Percentiles rank a stretch among this genome's conserved stretches.
Evolutionary conservation across 352 stramenopile species (phyloP).

Genomic region (Pythium guiyangense): DNA sequence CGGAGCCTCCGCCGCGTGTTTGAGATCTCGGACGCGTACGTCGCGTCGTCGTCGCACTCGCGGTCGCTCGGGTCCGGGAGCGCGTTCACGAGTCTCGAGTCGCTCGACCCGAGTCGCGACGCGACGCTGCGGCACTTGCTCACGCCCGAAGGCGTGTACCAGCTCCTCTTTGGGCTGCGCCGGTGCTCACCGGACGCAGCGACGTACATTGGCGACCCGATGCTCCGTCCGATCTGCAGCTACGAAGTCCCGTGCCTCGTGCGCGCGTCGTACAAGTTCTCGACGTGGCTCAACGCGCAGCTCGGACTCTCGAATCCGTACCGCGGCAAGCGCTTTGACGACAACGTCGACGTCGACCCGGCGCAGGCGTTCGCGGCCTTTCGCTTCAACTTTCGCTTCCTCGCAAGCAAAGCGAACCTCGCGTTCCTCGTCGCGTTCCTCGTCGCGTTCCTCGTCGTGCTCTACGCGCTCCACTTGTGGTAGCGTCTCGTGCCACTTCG

Average conservation of each 20-base stretch:
- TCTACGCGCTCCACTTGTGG: constrained; percentile 73
- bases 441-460: constrained; percentile 38
- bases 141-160: constrained; percentile 47
- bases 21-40: constrained; percentile 84
- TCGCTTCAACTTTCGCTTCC: constrained; percentile 85
- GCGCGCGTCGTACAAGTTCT: constrained; percentile 71
- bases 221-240: constrained; percentile 81
- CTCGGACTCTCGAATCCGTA: constrained; percentile 70
- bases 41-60: constrained; percentile 67
- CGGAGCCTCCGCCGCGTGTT: constrained; percentile 70
- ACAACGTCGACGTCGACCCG: constrained; percentile 69
- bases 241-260: constrained; percentile 78
- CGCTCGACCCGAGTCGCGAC: constrained; percentile 60
- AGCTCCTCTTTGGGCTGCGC: constrained; percentile 65
- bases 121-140: constrained; percentile 53
- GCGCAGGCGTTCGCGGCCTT: constrained; percentile 29
- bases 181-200: constrained; percentile 64
- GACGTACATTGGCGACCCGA: constrained; percentile 76
- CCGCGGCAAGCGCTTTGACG: constrained; percentile 57
- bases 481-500: constrained; percentile 16
- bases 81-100: constrained; percentile 31
- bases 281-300: constrained; percentile 68
- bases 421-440: constrained; percentile 58
- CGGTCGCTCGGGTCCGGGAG: constrained; percentile 23
- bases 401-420: constrained; percentile 85